A percentile compares a stretch with the other conserved stretches of the same genome.
Conservation (phyloP, 805 yeast species). For the Metschnikowia chrysomelidarum region DNA sequence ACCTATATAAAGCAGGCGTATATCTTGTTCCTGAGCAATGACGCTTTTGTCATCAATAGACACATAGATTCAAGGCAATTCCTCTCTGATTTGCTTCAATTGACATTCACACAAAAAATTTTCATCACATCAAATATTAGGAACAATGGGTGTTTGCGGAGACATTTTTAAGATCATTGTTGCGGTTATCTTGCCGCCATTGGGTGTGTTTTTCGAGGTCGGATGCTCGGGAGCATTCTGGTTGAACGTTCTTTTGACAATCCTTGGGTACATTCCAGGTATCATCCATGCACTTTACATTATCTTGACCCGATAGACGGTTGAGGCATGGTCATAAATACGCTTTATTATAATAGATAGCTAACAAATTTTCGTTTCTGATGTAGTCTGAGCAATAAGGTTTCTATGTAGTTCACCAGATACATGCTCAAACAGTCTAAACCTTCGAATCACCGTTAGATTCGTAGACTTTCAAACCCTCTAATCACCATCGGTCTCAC, state of each 20-base stretch:
- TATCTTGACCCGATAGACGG: conserved; percentile 30
- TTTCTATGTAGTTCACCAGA: not conserved
- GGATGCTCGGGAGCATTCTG: conserved; percentile 46
- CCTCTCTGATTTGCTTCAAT: no score
- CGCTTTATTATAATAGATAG: no score
- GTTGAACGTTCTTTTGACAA: conserved; percentile 62
- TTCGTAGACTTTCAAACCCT: no score
- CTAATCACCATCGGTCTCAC: no score
- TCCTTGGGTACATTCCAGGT: conserved; percentile 77
- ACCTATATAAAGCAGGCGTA: conserved; percentile 4
- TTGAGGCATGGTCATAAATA: no score
- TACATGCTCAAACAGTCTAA: no score
- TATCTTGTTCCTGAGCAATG: no score
- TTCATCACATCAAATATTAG: not conserved
- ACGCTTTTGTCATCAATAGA: no score
- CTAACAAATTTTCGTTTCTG: no score
- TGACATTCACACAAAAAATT: not conserved
- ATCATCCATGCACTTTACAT: conserved; percentile 63
- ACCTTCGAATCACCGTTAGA: no score
- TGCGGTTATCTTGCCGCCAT: conserved; percentile 56
- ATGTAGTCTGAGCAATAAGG: no score
- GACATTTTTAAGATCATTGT: conserved; percentile 52
- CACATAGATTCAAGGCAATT: no score
- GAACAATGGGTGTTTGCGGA: conserved; percentile 41
- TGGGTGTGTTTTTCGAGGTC: conserved; percentile 59